phyloP scores from a whole-genome alignment of 2,329 filamentous ascomycete genomes.

The Penicillium griseofulvum region DNA sequence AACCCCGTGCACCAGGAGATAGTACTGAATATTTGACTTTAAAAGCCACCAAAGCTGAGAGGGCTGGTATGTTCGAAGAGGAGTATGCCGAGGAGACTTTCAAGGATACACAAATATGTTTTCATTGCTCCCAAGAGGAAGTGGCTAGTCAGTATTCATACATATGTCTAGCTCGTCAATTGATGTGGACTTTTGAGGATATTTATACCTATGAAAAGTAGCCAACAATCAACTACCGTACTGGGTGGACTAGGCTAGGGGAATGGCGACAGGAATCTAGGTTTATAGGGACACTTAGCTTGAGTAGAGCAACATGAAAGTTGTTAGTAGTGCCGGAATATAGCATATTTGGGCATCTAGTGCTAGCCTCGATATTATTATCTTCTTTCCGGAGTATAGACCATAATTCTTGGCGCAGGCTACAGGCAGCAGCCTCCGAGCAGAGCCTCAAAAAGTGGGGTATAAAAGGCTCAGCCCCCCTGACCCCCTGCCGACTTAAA shows the following conservation, averaged over 20 bases:
- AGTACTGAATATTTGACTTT: too few species aligned
- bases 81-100: not conserved
- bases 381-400: too few species aligned
- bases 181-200: not conserved
- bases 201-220: too few species aligned
- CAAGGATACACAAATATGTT: not conserved
- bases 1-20: too few species aligned
- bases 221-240: too few species aligned
- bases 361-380: not conserved
- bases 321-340: too few species aligned
- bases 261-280: too few species aligned
- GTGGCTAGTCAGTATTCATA: too few species aligned
- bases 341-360: too few species aligned
- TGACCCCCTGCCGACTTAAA: too few species aligned
- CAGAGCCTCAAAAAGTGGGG: slow-evolving; percentile 3
- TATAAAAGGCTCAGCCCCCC: not conserved
- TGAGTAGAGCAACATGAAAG: not conserved
- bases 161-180: not conserved
- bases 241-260: too few species aligned
- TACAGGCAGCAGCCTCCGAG: not conserved
- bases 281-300: not conserved
- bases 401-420: not conserved
- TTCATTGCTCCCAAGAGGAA: too few species aligned
- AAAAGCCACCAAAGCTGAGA: not conserved
- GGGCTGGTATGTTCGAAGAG: not conserved